These are phyloP conservation scores for Fusarium drepaniforme DNA, from an alignment of 2,329 filamentous ascomycete genomes.

Conservation along the genomic window DNA sequence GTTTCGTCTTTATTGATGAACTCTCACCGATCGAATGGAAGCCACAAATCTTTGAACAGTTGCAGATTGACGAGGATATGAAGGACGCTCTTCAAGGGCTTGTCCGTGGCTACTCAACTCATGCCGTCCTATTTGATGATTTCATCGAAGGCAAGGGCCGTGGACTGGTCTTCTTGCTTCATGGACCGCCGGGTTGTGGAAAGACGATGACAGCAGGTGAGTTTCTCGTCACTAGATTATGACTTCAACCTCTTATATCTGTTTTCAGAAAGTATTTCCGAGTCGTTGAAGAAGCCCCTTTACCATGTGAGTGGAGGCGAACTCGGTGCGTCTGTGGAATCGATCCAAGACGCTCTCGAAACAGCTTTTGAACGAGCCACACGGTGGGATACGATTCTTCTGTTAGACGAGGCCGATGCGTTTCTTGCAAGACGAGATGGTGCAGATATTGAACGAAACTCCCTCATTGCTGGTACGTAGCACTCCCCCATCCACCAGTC, in stretches of 20 bases:
- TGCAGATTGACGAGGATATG: neutral
- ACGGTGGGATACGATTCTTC: neutral
- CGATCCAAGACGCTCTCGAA: neutral
- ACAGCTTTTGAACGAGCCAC: neutral
- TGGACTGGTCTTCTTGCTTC: neutral
- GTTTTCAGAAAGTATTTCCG: neutral
- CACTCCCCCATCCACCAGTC: neutral
- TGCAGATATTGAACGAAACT: neutral
- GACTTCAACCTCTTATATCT: too few species aligned
- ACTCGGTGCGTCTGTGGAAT: neutral
- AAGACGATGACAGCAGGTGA: neutral
- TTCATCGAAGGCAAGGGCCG: neutral
- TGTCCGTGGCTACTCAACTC: neutral
- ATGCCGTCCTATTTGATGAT: neutral
- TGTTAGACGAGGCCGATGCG: neutral
- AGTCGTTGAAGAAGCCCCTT: neutral
- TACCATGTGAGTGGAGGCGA: neutral
- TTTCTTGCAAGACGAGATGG: neutral
- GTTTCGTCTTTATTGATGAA: neutral
- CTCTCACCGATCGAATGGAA: neutral
- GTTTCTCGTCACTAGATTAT: neutral
- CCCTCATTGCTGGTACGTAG: neutral
- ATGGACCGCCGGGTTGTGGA: neutral
- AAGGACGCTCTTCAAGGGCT: neutral
- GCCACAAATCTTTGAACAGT: neutral